Conservation (phyloP, 2,329 filamentous ascomycete species). For the Aspergillus glaucus region DNA sequence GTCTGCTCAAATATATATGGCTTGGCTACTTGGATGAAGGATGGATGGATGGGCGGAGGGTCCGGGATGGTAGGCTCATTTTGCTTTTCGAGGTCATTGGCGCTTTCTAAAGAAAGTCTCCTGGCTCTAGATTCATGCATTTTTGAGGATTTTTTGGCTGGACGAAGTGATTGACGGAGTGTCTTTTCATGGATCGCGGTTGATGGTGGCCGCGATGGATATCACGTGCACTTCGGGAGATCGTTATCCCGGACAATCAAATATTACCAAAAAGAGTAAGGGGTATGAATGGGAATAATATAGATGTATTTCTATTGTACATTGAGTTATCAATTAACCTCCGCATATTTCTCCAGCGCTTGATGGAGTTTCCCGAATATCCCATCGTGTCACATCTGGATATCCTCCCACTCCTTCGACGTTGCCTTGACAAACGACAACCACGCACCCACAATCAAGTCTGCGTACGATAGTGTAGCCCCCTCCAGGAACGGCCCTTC, state of each 20-base stretch:
- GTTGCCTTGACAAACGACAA: conserved; percentile 37
- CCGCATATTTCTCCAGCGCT: conserved; percentile 5
- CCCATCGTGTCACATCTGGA: conserved; percentile 5
- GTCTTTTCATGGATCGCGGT: neutral
- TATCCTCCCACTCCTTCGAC: conserved; percentile 5
- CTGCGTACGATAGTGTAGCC: conserved; percentile 44
- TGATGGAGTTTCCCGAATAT: conserved; percentile 3
- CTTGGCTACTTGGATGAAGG: conserved; percentile 58
- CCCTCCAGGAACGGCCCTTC: conserved; percentile 48
- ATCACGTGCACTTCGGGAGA: neutral
- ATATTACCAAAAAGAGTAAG: too few relatives aligned
- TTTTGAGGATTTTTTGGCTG: neutral
- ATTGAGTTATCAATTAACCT: neutral
- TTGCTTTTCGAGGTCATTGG: conserved; percentile 18
- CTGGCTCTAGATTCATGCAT: neutral
- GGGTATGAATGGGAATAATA: too few relatives aligned
- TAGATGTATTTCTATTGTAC: too few relatives aligned
- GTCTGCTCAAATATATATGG: conserved; percentile 80
- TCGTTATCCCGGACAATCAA: neutral
- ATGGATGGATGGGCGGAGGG: conserved; percentile 51
- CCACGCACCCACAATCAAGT: conserved; percentile 55
- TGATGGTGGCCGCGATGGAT: neutral
- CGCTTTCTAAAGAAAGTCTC: neutral
- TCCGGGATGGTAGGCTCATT: conserved; percentile 13
- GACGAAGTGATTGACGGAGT: neutral